Percentiles rank a stretch among this genome's conserved stretches.
These are phyloP conservation scores for Xylaria sp. DNA, from an alignment of 2,329 filamentous ascomycete species.

Conservation along the genomic window DNA sequence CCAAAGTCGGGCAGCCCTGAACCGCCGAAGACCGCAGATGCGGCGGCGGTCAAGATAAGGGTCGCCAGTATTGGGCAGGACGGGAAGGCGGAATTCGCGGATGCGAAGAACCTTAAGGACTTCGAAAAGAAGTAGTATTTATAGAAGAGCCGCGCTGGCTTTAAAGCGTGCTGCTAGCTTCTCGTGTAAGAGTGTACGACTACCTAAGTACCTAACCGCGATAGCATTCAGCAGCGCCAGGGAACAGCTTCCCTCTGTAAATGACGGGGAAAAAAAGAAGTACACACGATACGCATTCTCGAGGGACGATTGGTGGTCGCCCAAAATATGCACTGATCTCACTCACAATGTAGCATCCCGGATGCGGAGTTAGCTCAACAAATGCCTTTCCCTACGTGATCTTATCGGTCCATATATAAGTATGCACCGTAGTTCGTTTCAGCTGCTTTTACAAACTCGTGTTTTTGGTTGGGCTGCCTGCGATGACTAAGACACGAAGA, in stretches of 20 bases:
- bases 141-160: slow-evolving; percentile 2
- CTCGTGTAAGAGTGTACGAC: too few relatives aligned
- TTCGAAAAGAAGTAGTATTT: slow-evolving; percentile 41
- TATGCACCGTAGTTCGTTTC: too few relatives aligned
- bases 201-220: too few relatives aligned
- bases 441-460: too few relatives aligned
- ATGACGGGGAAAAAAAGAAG: not conserved
- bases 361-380: not conserved
- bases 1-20: slow-evolving; percentile 39
- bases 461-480: too few relatives aligned
- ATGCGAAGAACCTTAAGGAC: slow-evolving; percentile 60
- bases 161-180: not conserved
- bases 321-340: not conserved
- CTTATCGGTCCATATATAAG: too few relatives aligned
- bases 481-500: too few relatives aligned
- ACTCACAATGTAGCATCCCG: not conserved
- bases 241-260: not conserved
- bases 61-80: slow-evolving; percentile 60
- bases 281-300: not conserved
- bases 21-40: slow-evolving; percentile 36
- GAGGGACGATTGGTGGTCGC: not conserved
- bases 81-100: slow-evolving; percentile 69
- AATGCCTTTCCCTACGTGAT: not conserved
- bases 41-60: slow-evolving; percentile 51
- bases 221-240: not conserved